Evolutionary conservation across 805 yeast species (phyloP).

Genomic region (Kodamaea hsintzibuensis): DNA sequence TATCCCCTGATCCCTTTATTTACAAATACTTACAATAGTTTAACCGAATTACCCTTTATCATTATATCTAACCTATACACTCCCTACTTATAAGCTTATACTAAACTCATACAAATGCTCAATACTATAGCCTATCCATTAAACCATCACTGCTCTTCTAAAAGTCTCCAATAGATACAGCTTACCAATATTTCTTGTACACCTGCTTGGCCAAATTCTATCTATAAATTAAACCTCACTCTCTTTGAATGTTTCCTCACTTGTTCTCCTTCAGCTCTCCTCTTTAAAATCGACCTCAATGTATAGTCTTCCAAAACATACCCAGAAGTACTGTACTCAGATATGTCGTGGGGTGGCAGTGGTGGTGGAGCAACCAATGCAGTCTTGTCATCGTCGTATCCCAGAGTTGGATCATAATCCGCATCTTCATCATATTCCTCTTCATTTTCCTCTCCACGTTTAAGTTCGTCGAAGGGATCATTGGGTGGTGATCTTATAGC

Average conservation of each 20-base stretch:
- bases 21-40: background rate
- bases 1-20: no score
- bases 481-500: background rate
- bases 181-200: background rate
- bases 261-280: slow-evolving; percentile 15
- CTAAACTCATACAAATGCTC: no score
- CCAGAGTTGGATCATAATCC: slow-evolving; percentile 14
- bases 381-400: background rate
- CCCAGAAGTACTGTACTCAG: background rate
- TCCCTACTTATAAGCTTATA: no score
- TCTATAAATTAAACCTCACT: slow-evolving; percentile 30
- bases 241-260: slow-evolving; percentile 23
- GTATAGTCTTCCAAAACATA: slow-evolving; percentile 10
- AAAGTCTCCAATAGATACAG: no score
- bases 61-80: background rate
- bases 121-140: no score
- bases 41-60: background rate
- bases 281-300: slow-evolving; percentile 25
- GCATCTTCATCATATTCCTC: slow-evolving; percentile 16
- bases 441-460: slow-evolving; percentile 1
- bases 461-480: slow-evolving; percentile 7
- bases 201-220: background rate
- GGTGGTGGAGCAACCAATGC: slow-evolving; percentile 10
- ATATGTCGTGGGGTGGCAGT: slow-evolving; percentile 10
- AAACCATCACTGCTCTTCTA: no score